Evolutionary conservation across 208 protist species (phyloP).

Genomic region (Trypanosoma mega): DNA sequence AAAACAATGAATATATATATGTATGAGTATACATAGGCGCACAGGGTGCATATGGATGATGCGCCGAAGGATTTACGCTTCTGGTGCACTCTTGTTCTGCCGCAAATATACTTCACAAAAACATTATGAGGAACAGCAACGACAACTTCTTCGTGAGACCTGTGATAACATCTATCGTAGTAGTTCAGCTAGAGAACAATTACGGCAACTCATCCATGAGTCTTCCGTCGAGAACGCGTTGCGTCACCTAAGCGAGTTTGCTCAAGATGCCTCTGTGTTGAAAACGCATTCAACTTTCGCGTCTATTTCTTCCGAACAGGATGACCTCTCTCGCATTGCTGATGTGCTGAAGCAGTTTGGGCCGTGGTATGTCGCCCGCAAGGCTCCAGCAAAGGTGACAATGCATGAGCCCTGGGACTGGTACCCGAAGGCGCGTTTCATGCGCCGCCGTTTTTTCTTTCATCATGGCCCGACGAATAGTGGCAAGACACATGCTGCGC

Average conservation of each 20-base stretch:
- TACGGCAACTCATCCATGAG: slow-evolving; percentile 64
- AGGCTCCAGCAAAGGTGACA: slow-evolving; percentile 51
- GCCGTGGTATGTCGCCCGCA: slow-evolving; percentile 60
- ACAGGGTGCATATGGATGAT: not conserved
- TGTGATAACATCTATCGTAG: slow-evolving; percentile 60
- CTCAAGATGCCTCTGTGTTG: slow-evolving; percentile 33
- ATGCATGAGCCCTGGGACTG: slow-evolving; percentile 79
- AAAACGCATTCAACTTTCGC: slow-evolving; percentile 27
- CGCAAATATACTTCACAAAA: no score
- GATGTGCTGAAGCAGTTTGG: slow-evolving; percentile 41
- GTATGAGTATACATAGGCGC: no score
- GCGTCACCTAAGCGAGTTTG: slow-evolving; percentile 53
- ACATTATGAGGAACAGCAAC: no score
- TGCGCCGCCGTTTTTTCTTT: slow-evolving; percentile 76
- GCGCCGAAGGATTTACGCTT: slow-evolving; percentile 7
- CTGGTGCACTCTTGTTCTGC: no score
- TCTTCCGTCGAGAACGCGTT: slow-evolving; percentile 59
- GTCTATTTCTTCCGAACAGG: slow-evolving; percentile 17
- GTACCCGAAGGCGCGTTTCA: slow-evolving; percentile 81
- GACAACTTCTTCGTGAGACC: slow-evolving; percentile 8
- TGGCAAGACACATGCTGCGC: slow-evolving; percentile 92
- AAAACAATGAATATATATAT: no score
- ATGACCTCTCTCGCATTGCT: slow-evolving; percentile 24
- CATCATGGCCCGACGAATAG: slow-evolving; percentile 95
- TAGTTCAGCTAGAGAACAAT: slow-evolving; percentile 38